Base-by-base conservation (phyloP, 768 basidiomycete genomes). In the Omphalotus guepiniiformis region DNA sequence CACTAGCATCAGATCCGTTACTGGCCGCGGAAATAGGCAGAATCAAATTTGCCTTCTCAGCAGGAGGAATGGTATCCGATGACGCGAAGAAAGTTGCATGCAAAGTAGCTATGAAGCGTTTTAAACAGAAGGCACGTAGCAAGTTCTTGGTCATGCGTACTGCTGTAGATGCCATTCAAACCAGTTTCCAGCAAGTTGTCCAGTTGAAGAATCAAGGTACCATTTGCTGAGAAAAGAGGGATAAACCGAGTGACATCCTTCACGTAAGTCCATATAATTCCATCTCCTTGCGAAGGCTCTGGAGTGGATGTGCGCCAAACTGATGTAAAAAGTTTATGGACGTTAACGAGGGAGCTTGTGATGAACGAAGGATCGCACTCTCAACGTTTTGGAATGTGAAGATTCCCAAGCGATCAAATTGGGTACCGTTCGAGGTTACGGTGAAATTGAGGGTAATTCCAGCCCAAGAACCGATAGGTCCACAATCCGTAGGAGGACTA, bases 281-380 rank as follows among this genome's bases (percentile, higher is more conserved):
- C 88, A 41, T 77, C 70, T 3, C 75, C 71, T 13, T 53, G 54
- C 1, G 80, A 83, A 0, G 88, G 88, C 60, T 90, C 88, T 0
- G 87, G 82, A 16, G 88, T 90, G 0, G 85, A 88, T 18, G 84
- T 88, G 28, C 88, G 73, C 88, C 87, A 88, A 39, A 88, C 84
- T 86, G 27, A n/a, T 18, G 37, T n/a, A 3, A 27, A 23, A 19
- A 15, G 7, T 8, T 25, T 38, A 7, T 26, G 8, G 18, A 25
- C 32, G 9, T 19, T 28, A 30, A 25, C 15, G 45, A 25, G 15
- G 11, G 13, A 19, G 13, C 30, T 3, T 1, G 19, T 28, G 38
- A 23, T 37, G 8, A n/a, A 11, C 21, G 19, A 15, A 22, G 19
- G 2, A 26, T 58, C 79, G 51, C 55, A 85, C 83, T 86, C 62